Base-by-base conservation (phyloP, 2,329 filamentous ascomycete genomes). In the Exophiala calicioides region DNA sequence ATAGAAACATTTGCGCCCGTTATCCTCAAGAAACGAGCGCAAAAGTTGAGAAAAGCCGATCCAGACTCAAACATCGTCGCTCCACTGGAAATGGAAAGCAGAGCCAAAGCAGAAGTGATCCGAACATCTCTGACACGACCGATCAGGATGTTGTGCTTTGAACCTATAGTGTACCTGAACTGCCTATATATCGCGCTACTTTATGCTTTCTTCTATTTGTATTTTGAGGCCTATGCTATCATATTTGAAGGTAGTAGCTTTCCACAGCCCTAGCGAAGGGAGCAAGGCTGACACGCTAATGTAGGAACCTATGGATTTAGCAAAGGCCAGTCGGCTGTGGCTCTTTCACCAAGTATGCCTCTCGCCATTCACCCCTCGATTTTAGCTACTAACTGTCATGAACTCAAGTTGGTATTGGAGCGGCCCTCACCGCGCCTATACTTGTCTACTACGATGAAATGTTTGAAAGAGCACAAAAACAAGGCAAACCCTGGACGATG, bases 81-180 rank as follows among this genome's bases (percentile, higher is more conserved):
- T 5, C 65, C 72, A 30, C 59, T 61, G 15, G 62, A 70, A 15
- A 66, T 72, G 52, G 71, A 69, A 46, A 70, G 69, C 48, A 54
- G 72, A 4, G 67, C 67, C 1, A 38, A 52, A 27, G 66, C 70
- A 77, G 53, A 50, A n/a, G 35, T 56, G 37, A 29, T 71, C 51
- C 59, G 57, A 24, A 71, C 70, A 45, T 68, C 70, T 61, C 59
- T 70, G 29, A 68, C 66, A 1, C 68, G 71, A 45, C 68, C 68
- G 0, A 69, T 72, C 43, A 65, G 70, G 16, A 57, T 66, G 16
- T 47, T 59, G 21, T n/a, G 82, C 16, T 81, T 77, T 1, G 89
- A 95, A 66, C 81, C 86, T 26, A 94, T 95, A 59, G 87, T 95
- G 38, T 80, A 94, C 56, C 80, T 93, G 60, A 85, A 95, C 60